Percentiles rank a stretch among this genome's conserved stretches.
Conservation (phyloP, 225 moss, liverwort and hornwort genomes). For the Polytrichum formosum region DNA sequence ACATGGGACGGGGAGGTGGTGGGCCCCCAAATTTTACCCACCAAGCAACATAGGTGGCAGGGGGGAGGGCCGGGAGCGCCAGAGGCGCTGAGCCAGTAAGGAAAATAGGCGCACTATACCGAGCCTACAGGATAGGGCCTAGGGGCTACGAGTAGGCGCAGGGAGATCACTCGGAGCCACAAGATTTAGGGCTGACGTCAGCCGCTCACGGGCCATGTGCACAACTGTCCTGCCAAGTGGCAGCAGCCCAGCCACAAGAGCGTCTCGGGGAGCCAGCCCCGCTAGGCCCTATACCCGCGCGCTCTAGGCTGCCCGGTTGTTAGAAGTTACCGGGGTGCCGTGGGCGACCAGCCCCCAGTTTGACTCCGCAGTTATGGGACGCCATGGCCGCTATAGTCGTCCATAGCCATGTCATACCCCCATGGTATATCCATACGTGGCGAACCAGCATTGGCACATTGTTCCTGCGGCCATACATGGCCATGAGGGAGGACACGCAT, state of each 20-base stretch:
- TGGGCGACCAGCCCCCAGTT: background rate
- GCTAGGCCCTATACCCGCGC: background rate
- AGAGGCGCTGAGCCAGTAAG: too few species aligned
- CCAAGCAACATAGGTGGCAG: too few species aligned
- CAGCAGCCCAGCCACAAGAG: background rate
- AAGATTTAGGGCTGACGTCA: too few species aligned
- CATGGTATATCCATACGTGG: background rate
- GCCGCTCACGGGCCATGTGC: background rate
- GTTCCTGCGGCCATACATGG: background rate
- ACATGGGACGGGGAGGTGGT: too few species aligned
- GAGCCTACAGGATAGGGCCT: too few species aligned
- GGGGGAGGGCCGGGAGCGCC: too few species aligned
- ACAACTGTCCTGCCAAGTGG: conserved; percentile 4
- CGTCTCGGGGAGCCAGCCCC: background rate
- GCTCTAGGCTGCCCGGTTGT: background rate
- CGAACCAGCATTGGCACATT: background rate
- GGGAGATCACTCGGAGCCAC: too few species aligned
- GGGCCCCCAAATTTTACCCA: too few species aligned
- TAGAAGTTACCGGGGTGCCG: background rate
- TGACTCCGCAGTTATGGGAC: background rate
- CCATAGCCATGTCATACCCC: background rate
- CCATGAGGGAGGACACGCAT: too few species aligned
- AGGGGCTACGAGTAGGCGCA: too few species aligned
- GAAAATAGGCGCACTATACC: too few species aligned
- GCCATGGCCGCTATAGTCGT: background rate